Evolutionary conservation across 495 filamentous ascomycete species (phyloP).

Genomic region (Lasiosphaeria ovina): DNA sequence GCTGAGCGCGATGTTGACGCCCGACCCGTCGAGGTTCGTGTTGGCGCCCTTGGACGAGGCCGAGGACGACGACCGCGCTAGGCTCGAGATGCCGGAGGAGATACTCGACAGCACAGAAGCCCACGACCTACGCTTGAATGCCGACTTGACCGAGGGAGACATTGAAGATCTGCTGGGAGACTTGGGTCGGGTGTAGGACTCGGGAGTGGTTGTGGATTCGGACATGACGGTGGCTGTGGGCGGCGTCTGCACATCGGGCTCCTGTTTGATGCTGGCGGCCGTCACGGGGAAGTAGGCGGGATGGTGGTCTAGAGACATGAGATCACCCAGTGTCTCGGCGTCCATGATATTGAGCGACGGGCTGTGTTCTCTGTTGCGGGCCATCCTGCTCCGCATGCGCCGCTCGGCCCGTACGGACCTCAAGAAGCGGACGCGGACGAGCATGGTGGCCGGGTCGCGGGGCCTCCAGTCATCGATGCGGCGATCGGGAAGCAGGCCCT

Average conservation of each 20-base stretch:
- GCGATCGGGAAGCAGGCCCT: slow-evolving; percentile 33
- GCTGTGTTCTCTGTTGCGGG: neutral
- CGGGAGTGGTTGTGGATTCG: slow-evolving; percentile 22
- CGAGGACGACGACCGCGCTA: slow-evolving; percentile 33
- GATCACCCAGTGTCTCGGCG: slow-evolving; percentile 1
- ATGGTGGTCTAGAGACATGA: slow-evolving; percentile 5
- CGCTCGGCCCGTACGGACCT: slow-evolving; percentile 29
- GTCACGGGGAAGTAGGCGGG: slow-evolving; percentile 9
- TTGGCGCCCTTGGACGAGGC: slow-evolving; percentile 29
- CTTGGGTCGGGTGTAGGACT: slow-evolving; percentile 23
- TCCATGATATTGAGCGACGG: neutral
- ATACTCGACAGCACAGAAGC: slow-evolving; percentile 36
- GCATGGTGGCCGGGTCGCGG: slow-evolving; percentile 30
- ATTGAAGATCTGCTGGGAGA: slow-evolving; percentile 25
- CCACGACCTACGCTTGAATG: slow-evolving; percentile 32
- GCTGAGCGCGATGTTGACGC: slow-evolving; percentile 30
- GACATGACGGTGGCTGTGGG: slow-evolving; percentile 13
- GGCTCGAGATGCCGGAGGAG: slow-evolving; percentile 33
- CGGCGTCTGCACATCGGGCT: slow-evolving; percentile 18
- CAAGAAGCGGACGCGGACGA: slow-evolving; percentile 31
- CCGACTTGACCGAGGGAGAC: slow-evolving; percentile 29
- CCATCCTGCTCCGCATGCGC: slow-evolving; percentile 21
- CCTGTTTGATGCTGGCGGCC: slow-evolving; percentile 15
- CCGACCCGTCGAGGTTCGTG: slow-evolving; percentile 19
- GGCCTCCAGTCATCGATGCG: slow-evolving; percentile 37